phyloP scores from a whole-genome alignment of 1,284 basidiomycete genomes.

The Microbotryum scabiosae region DNA sequence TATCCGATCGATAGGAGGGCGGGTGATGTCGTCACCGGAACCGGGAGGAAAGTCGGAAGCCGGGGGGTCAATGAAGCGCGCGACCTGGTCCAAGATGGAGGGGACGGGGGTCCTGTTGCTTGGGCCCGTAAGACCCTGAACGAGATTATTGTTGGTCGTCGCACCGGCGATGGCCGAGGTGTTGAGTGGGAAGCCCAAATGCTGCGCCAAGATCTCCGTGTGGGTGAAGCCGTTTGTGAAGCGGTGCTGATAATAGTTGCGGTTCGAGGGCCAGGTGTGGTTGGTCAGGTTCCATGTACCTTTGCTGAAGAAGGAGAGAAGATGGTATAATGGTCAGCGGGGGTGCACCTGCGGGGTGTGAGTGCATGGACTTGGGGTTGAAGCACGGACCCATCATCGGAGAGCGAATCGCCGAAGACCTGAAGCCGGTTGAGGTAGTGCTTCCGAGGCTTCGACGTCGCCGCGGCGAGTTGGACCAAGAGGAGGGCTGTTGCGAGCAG shows the following conservation, averaged over 20 bases:
- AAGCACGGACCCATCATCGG: constrained; percentile 4
- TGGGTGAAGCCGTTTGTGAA: constrained; percentile 9
- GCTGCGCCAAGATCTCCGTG: background rate
- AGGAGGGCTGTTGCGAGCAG: background rate
- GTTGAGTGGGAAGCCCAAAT: background rate
- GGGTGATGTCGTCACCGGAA: background rate
- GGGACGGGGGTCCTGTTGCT: background rate
- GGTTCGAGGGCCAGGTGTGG: constrained; percentile 9
- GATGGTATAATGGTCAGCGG: background rate
- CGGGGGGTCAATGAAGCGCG: background rate
- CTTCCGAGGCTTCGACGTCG: background rate
- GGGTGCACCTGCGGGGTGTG: no score
- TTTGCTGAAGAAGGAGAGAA: background rate
- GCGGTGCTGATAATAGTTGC: constrained; percentile 8
- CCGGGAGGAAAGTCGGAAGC: background rate
- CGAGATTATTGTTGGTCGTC: constrained; percentile 8
- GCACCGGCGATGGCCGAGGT: constrained; percentile 8
- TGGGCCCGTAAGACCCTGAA: constrained; percentile 8
- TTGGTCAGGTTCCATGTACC: constrained; percentile 6
- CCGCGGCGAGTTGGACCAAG: background rate
- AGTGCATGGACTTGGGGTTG: background rate
- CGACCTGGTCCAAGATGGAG: constrained; percentile 3
- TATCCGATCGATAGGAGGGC: no score
- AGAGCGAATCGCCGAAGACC: constrained; percentile 10
- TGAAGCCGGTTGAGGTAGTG: constrained; percentile 3